Percentiles rank a stretch among this genome's conserved stretches.
Conservation (phyloP, 139 green algal genomes). For the Desmodesmus armatus region DNA sequence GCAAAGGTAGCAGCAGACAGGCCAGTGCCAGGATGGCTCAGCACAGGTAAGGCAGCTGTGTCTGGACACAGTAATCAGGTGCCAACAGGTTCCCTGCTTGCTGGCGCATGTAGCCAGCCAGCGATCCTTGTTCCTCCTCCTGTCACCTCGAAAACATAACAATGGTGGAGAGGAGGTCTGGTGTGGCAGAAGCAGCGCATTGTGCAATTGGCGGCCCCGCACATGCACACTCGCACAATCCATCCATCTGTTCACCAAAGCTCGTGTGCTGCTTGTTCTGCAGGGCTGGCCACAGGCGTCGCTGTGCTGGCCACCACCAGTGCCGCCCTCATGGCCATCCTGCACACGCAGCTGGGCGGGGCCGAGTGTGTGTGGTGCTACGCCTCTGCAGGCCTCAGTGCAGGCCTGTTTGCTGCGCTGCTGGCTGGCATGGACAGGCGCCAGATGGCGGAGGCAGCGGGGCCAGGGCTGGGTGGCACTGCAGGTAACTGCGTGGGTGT, state of each 20-base stretch:
- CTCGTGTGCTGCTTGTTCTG: no score
- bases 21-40: not conserved
- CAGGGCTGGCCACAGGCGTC: conserved; percentile 61
- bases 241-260: no score
- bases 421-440: conserved; percentile 39
- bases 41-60: no score
- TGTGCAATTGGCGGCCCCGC: no score
- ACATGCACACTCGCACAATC: no score
- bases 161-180: no score
- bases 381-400: conserved; percentile 73
- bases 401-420: conserved; percentile 47
- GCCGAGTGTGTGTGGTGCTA: conserved; percentile 80
- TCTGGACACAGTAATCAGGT: no score
- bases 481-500: conserved; percentile 11
- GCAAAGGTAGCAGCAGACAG: not conserved
- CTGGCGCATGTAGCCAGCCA: no score
- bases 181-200: no score
- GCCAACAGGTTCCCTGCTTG: no score
- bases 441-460: conserved; percentile 50
- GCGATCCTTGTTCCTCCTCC: no score
- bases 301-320: conserved; percentile 73
- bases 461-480: conserved; percentile 53
- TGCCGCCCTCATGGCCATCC: conserved; percentile 79
- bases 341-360: conserved; percentile 74
- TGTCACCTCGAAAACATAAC: no score